Conservation (phyloP, 768 basidiomycete genomes). For the Rhodosporidiobolus odoratus region DNA sequence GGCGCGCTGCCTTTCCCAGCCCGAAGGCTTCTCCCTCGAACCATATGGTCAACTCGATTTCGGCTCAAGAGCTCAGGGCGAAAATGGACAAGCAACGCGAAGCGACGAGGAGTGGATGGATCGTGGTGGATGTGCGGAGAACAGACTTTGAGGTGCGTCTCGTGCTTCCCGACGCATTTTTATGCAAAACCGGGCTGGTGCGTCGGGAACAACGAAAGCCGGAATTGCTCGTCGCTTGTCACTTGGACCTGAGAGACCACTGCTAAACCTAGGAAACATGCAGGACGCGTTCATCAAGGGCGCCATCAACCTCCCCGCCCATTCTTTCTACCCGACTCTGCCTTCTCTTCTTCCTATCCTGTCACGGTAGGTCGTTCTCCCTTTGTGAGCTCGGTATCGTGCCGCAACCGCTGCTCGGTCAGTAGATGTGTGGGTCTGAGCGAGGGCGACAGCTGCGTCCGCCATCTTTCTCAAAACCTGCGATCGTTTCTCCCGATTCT, state of each 20-base stretch:
- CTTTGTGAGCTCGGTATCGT: background rate
- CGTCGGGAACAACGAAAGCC: no score
- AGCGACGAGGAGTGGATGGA: constrained; percentile 37
- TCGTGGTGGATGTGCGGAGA: constrained; percentile 49
- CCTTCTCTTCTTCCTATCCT: constrained; percentile 46
- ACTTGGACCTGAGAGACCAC: no score
- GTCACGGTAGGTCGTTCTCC: constrained; percentile 10
- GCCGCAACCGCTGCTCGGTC: no score
- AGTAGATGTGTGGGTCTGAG: no score
- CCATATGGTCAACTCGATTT: background rate
- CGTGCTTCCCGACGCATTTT: no score
- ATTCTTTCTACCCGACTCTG: constrained; percentile 50
- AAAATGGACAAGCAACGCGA: background rate
- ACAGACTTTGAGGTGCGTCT: constrained; percentile 49
- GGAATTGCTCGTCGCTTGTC: no score
- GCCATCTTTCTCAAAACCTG: no score
- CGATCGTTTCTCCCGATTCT: no score
- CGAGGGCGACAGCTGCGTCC: no score
- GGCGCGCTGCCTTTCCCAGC: constrained; percentile 18
- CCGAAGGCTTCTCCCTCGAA: background rate
- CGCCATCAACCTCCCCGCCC: constrained; percentile 52
- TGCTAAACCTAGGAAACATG: no score
- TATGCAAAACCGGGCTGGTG: no score
- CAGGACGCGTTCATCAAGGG: constrained; percentile 45
- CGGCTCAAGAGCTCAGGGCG: background rate